Percentiles rank a stretch among this genome's conserved stretches.
Conservation (phyloP, 2,329 filamentous ascomycete species). For the Scedosporium boydii region DNA sequence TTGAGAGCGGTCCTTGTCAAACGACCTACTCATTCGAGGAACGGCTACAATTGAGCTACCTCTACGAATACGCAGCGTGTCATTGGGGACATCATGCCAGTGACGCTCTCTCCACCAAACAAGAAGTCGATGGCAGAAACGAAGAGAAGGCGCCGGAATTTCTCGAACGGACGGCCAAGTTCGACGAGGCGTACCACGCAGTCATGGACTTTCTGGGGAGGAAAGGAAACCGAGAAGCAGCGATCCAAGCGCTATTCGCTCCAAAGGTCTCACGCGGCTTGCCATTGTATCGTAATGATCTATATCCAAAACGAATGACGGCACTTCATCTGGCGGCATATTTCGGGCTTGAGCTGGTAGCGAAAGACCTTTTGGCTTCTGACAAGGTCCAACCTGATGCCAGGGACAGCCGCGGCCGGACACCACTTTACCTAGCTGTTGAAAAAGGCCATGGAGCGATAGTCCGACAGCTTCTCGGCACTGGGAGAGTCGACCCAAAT, state of each 20-base stretch:
- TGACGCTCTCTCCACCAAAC: too few relatives aligned
- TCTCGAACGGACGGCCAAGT: neutral
- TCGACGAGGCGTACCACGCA: too few relatives aligned
- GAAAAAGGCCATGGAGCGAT: neutral
- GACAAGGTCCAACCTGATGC: neutral
- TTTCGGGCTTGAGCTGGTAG: neutral
- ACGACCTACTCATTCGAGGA: conserved; percentile 12
- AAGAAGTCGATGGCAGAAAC: too few relatives aligned
- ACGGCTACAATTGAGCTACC: conserved; percentile 13
- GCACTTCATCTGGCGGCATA: too few relatives aligned
- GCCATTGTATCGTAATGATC: too few relatives aligned
- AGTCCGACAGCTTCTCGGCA: neutral
- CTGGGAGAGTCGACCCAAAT: neutral
- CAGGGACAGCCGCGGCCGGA: neutral
- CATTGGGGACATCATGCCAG: conserved; percentile 23
- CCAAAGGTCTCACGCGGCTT: too few relatives aligned
- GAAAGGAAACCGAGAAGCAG: too few relatives aligned
- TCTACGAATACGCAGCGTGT: conserved; percentile 19
- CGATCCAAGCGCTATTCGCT: too few relatives aligned
- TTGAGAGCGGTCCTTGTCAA: conserved; percentile 14
- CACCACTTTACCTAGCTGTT: neutral
- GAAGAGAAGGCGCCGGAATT: neutral
- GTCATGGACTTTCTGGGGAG: too few relatives aligned
- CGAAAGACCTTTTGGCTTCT: neutral
- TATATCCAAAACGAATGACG: too few relatives aligned